A percentile compares a stretch with the other conserved stretches of the same genome.
Conservation (phyloP, 2,329 filamentous ascomycete species). For the Cladosporium sp. region DNA sequence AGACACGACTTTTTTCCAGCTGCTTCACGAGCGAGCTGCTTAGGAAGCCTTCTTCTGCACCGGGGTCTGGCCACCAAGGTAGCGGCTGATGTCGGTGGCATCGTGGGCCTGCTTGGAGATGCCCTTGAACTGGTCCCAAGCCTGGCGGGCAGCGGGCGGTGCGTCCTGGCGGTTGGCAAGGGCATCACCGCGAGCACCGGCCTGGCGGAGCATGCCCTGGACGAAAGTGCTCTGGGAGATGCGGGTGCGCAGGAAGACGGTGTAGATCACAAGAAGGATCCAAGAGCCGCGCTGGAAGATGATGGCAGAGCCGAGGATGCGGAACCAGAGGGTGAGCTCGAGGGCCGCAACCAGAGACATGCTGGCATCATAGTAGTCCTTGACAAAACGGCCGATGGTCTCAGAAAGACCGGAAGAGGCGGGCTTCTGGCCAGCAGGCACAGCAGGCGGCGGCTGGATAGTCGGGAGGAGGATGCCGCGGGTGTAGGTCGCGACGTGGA, state of each 20-base stretch:
- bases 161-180: conserved; percentile 80
- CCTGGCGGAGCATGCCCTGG: conserved; percentile 68
- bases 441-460: conserved; percentile 59
- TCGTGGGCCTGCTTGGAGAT: conserved; percentile 67
- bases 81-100: conserved; percentile 70
- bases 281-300: conserved; percentile 87
- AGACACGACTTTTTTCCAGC: neutral
- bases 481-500: conserved; percentile 96
- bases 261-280: conserved; percentile 81
- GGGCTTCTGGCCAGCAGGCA: conserved; percentile 50
- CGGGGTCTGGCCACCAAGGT: conserved; percentile 50
- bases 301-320: conserved; percentile 71
- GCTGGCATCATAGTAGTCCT: conserved; percentile 93
- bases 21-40: conserved; percentile 13
- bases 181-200: conserved; percentile 71
- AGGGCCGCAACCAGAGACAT: conserved; percentile 89
- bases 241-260: conserved; percentile 83
- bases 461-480: conserved; percentile 90
- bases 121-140: conserved; percentile 75
- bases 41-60: conserved; percentile 62
- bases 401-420: conserved; percentile 64
- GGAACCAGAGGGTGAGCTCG: conserved; percentile 81
- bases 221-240: conserved; percentile 88
- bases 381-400: conserved; percentile 85
- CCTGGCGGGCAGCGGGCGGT: conserved; percentile 69